phyloP scores from a whole-genome alignment of 1,284 basidiomycete genomes.

The Neolentinus lepideus region DNA sequence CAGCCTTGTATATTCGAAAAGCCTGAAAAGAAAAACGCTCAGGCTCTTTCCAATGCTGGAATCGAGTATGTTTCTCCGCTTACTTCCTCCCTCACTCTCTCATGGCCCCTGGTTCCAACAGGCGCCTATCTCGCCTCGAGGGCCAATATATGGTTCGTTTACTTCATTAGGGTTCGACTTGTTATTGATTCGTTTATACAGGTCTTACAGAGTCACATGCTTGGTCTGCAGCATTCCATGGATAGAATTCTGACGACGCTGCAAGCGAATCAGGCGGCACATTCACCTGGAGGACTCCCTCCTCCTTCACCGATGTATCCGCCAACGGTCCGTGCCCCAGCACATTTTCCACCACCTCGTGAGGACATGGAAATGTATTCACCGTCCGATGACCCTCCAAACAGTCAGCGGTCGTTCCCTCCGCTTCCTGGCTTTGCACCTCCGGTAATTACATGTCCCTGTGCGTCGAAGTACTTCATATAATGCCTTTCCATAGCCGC shows the following conservation, averaged over 20 bases:
- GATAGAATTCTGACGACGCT: slow-evolving; percentile 72
- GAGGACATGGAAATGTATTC: slow-evolving; percentile 21
- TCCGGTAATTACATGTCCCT: slow-evolving; percentile 45
- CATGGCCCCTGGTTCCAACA: slow-evolving; percentile 21
- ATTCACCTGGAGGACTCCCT: slow-evolving; percentile 9
- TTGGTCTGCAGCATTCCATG: slow-evolving; percentile 80
- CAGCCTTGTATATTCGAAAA: slow-evolving; percentile 89
- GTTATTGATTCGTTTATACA: slow-evolving; percentile 19
- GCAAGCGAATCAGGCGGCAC: slow-evolving; percentile 34
- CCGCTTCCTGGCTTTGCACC: slow-evolving; percentile 86
- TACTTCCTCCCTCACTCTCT: slow-evolving; percentile 11
- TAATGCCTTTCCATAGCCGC: slow-evolving; percentile 41
- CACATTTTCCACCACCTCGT: slow-evolving; percentile 17
- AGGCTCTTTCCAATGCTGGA: slow-evolving; percentile 52
- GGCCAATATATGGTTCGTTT: slow-evolving; percentile 69
- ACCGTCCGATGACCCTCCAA: slow-evolving; percentile 13
- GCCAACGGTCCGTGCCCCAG: slow-evolving; percentile 14
- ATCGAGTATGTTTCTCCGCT: slow-evolving; percentile 50
- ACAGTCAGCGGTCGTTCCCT: slow-evolving; percentile 42
- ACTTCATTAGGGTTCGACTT: slow-evolving; percentile 1
- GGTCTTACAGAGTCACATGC: slow-evolving; percentile 89
- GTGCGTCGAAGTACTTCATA: not conserved
- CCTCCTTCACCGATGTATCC: slow-evolving; percentile 25
- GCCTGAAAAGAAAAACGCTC: slow-evolving; percentile 75
- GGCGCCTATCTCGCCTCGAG: slow-evolving; percentile 75